Percentiles rank a stretch among this genome's conserved stretches.
Evolutionary conservation across 768 basidiomycete genomes (phyloP).

Genomic region (Mycena olivaceomarginata): DNA sequence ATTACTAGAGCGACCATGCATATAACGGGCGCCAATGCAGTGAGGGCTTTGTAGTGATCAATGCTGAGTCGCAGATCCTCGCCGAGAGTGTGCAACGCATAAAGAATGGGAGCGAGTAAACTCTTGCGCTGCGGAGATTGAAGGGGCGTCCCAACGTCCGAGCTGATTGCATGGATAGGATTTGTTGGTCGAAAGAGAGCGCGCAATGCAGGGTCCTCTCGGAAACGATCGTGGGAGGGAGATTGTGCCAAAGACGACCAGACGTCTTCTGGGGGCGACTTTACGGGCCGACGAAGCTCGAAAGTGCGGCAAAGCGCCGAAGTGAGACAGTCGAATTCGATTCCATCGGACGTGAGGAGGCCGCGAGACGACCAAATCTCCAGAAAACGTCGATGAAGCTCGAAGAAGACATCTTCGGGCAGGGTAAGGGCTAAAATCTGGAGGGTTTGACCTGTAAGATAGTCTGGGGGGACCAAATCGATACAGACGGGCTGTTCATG

Average conservation of each 20-base stretch:
- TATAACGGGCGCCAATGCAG: constrained; percentile 76
- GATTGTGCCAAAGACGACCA: constrained; percentile 72
- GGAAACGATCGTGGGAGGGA: constrained; percentile 66
- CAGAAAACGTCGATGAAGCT: constrained; percentile 74
- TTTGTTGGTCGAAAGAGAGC: constrained; percentile 58
- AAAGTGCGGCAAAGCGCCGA: constrained; percentile 71
- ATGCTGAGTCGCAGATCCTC: constrained; percentile 80
- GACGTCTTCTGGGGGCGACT: constrained; percentile 48
- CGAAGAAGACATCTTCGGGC: constrained; percentile 73
- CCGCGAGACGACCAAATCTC: constrained; percentile 71
- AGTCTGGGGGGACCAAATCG: constrained; percentile 73
- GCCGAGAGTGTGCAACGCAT: constrained; percentile 87
- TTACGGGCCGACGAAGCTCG: constrained; percentile 54
- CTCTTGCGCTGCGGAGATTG: constrained; percentile 59
- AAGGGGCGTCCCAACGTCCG: constrained; percentile 22
- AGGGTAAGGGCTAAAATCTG: constrained; percentile 78
- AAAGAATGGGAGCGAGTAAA: constrained; percentile 76
- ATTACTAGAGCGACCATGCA: constrained; percentile 78
- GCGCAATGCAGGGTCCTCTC: constrained; percentile 76
- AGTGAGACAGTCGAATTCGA: constrained; percentile 76
- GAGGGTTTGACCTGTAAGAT: constrained; percentile 76
- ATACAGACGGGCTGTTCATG: constrained; percentile 52
- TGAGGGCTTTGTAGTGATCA: constrained; percentile 72
- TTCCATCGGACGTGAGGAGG: constrained; percentile 64
- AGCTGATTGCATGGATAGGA: constrained; percentile 45